phyloP scores from a whole-genome alignment of 2,329 filamentous ascomycete species.

The Verticillium zaregamsianum region DNA sequence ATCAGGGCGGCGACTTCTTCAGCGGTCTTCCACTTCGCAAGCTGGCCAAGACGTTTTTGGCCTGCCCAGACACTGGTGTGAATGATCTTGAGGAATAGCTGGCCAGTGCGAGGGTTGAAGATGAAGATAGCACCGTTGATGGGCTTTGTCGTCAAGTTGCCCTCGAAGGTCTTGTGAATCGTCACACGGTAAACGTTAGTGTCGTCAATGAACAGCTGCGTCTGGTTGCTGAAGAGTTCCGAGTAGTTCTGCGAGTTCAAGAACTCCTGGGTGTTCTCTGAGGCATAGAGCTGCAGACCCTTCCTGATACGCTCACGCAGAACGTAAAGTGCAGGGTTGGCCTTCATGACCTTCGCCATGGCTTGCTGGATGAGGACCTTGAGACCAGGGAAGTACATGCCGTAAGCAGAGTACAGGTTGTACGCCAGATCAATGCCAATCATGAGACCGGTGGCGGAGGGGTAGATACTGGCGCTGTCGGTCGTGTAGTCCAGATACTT shows the following conservation, averaged over 20 bases:
- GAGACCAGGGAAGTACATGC: constrained; percentile 96
- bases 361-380: constrained; percentile 96
- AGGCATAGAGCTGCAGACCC: constrained; percentile 95
- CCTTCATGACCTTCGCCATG: constrained; percentile 99
- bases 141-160: constrained; percentile 97
- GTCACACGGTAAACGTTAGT: constrained; percentile 99
- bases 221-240: constrained; percentile 97
- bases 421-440: constrained; percentile 96
- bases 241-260: constrained; percentile 99
- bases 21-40: constrained; percentile 99
- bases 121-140: constrained; percentile 99
- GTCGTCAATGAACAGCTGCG: constrained; percentile 97
- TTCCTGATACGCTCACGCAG: constrained; percentile 96
- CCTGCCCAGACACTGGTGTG: constrained; percentile 99
- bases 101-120: constrained; percentile 97
- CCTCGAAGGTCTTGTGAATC: constrained; percentile 99
- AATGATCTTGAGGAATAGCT: constrained; percentile 98
- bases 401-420: constrained; percentile 96
- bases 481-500: constrained; percentile 99
- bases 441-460: constrained; percentile 94
- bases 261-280: constrained; percentile 98
- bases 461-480: constrained; percentile 98
- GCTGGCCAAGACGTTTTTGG: constrained; percentile 95
- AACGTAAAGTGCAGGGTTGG: constrained; percentile 94
- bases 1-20: constrained; percentile 99